A percentile compares a stretch with the other conserved stretches of the same genome.
Conservation (phyloP, 768 basidiomycete species). For the Tulasnella calospora region DNA sequence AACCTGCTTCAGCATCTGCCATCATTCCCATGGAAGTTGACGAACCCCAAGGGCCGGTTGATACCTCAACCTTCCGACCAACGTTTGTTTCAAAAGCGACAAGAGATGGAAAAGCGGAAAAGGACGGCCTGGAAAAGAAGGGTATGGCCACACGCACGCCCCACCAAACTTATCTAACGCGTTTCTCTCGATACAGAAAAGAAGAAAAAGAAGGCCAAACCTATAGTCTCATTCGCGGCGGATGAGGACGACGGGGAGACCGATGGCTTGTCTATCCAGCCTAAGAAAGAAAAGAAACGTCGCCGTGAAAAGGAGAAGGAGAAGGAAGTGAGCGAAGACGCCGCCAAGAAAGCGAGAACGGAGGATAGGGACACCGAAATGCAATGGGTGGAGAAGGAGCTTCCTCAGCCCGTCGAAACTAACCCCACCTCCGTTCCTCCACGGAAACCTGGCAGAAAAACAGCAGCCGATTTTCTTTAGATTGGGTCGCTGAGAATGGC, state of each 20-base stretch:
- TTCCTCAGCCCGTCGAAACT: conserved; percentile 34
- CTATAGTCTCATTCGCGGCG: conserved; percentile 32
- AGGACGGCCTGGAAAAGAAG: conserved; percentile 43
- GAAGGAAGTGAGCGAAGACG: conserved; percentile 35
- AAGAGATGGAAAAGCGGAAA: conserved; percentile 38
- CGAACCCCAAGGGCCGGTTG: conserved; percentile 35
- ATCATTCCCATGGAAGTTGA: conserved; percentile 24
- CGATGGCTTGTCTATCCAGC: conserved; percentile 51
- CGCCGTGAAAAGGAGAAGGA: conserved; percentile 43
- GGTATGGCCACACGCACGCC: conserved; percentile 77
- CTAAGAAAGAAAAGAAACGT: conserved; percentile 31
- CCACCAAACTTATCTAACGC: conserved; percentile 49
- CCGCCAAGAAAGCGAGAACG: conserved; percentile 41
- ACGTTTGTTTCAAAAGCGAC: conserved; percentile 69
- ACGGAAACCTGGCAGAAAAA: conserved; percentile 50
- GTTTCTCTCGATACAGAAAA: conserved; percentile 35
- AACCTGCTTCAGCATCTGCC: conserved; percentile 25
- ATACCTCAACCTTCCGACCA: conserved; percentile 77
- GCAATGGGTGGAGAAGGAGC: conserved; percentile 65
- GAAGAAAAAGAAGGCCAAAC: conserved; percentile 45
- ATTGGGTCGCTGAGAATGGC: not conserved
- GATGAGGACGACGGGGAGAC: conserved; percentile 50
- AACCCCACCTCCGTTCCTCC: conserved; percentile 26
- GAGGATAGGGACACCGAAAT: conserved; percentile 42
- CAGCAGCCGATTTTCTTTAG: conserved; percentile 73